Evolutionary conservation across 768 basidiomycete species (phyloP), one percentile per base, ranked within the genome.

Genomic region (Sarcodon sp.): DNA sequence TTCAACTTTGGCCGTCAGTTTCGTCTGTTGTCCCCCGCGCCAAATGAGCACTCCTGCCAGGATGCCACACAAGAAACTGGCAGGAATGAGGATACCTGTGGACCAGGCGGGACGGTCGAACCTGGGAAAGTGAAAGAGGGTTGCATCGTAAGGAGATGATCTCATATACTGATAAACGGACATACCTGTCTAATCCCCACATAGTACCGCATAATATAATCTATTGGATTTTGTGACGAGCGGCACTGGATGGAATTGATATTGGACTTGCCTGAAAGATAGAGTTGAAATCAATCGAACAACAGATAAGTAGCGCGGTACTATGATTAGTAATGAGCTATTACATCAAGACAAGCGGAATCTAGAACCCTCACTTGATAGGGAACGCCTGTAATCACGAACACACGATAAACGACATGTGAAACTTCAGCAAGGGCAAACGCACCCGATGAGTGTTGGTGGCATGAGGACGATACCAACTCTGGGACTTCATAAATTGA

Each of bases 401-500:
- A 49, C 37, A 51, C 44, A 35, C 43, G 33, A 4, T 16, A 38
- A 39, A 44, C 48, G 41, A 54, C 45, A n/a, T 27, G 46, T 47
- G 31, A 47, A 47, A 34, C 21, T 37, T 6, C 31, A 10, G 27
- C 31, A 49, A 12, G 36, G 7, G 18, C 31, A 50, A 37, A 49
- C 72, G 53, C 55, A 80, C 83, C 50, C 81, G 64, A 55, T 85
- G 88, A 0, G 88, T 88, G 50, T 79, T 80, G 10, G 86, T 88
- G 15, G 84, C 85, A 61, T 92, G 88, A 6, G 88, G 77, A 46
- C 83, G 68, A 64, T 90, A 92, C 88, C 87, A 92, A 1, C 87
- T 88, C 64, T 87, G 79, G 37, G 74, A 75, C 52, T 78, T 68
- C 54, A 75, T 72, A 51, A 86, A 84, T 60, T 80, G 76, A 44